Percentiles rank a stretch among this genome's conserved stretches.
Evolutionary conservation across 352 stramenopile species (phyloP).

Genomic region (Pythium dissimile): DNA sequence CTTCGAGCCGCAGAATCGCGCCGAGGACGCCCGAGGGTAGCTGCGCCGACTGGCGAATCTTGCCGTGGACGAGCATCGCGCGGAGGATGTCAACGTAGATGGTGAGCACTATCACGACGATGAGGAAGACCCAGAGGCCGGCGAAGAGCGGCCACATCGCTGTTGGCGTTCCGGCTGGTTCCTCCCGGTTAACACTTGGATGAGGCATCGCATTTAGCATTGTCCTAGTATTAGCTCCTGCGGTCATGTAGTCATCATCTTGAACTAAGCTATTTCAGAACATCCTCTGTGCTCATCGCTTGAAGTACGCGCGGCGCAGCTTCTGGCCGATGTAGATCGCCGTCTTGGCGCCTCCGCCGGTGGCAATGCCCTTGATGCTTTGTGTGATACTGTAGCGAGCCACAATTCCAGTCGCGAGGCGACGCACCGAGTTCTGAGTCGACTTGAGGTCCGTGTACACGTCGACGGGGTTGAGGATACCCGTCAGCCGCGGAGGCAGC

Average conservation of each 20-base stretch:
- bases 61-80: conserved; percentile 19
- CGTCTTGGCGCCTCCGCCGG: conserved; percentile 75
- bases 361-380: conserved; percentile 88
- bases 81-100: conserved; percentile 12
- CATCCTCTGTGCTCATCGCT: conserved; percentile 16
- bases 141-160: conserved; percentile 13
- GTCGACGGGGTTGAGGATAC: conserved; percentile 28
- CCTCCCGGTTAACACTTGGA: no score
- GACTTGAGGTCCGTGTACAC: conserved; percentile 29
- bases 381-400: conserved; percentile 83
- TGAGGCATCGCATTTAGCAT: no score
- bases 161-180: neutral
- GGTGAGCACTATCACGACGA: conserved; percentile 13
- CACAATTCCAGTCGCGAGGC: conserved; percentile 62
- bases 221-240: no score
- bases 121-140: conserved; percentile 9
- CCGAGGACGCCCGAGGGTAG: neutral
- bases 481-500: conserved; percentile 49
- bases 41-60: conserved; percentile 12
- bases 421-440: conserved; percentile 68
- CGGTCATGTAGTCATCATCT: neutral
- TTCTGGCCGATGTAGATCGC: conserved; percentile 82
- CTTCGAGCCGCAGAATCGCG: conserved; percentile 16
- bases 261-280: neutral
- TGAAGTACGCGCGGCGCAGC: conserved; percentile 83